Base-by-base conservation (phyloP, 2,329 filamentous ascomycete genomes). In the Pseudogymnoascus destructans region DNA sequence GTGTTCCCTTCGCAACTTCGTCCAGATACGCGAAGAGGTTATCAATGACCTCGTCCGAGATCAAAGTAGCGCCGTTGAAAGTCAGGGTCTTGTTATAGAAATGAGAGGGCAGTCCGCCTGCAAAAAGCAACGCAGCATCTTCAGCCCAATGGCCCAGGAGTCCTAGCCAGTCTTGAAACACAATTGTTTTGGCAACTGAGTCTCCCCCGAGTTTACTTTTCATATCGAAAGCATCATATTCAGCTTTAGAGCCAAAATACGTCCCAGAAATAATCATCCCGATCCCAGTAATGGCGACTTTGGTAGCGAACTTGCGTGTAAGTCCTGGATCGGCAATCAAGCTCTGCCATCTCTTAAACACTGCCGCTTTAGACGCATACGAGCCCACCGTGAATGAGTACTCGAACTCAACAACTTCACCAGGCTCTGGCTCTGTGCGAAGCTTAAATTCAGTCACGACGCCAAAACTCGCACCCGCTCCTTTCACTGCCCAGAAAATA, bases 111-210 rank as follows among this genome's bases (percentile, higher is more conserved):
- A 77, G 59, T 10, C 60, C 62, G 30, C 61, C 63, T 23, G 46
- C 61, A 33, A 63, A 30, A 3, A 35, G 36, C 3, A 81, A 70
- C 0, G 70, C 75, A 10, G 73, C 73, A 35, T 74, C 72, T 61
- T 81, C 74, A 10, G 76, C 78, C 60, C 77, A 73, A 42, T 79
- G 73, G 0, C 75, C 73, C 5, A 86, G 71, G 52, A 82, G 73
- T 5, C 74, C 81, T 17, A 86, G 71, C 82, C 83, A 88, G 70
- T 85, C 79, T 38, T 77, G 75, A 19, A 82, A 63, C n/a, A 77
- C 73, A 5, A 80, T 64, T 8, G 76, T 73, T 3, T 73, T 63
- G 9, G 66, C 67, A 4, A 72, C 67, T 9, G 67, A 71, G 7
- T 65, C 64, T 1, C 79, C 79, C 2, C 42, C 23, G 2, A 82